Conservation (phyloP, 2,329 filamentous ascomycete genomes). For the Phialophora chinensis region DNA sequence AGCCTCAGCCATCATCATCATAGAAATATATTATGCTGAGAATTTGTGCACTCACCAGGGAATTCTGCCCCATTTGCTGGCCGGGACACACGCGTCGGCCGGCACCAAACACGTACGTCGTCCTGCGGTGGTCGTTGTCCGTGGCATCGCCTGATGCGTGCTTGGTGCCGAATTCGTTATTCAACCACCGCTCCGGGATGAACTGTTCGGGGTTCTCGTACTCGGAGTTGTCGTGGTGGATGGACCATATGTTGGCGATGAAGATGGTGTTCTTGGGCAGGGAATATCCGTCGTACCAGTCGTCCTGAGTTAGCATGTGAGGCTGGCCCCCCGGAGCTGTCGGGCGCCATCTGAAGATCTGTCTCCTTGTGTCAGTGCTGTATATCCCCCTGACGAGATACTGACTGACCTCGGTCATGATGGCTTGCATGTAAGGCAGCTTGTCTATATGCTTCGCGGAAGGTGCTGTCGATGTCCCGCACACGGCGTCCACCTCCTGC, state of each 20-base stretch:
- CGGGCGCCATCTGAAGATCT: constrained; percentile 45
- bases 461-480: constrained; percentile 57
- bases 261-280: constrained; percentile 35
- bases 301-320: constrained; percentile 35
- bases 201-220: constrained; percentile 27
- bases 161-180: constrained; percentile 28
- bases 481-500: constrained; percentile 56
- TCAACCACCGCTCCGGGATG: constrained; percentile 27
- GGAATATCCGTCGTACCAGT: constrained; percentile 34
- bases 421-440: constrained; percentile 58
- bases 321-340: constrained; percentile 41
- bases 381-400: background rate
- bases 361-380: constrained; percentile 2
- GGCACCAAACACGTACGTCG: constrained; percentile 41
- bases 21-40: no score
- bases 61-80: constrained; percentile 28
- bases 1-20: no score
- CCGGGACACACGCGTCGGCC: constrained; percentile 30
- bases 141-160: background rate
- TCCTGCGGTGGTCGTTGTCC: constrained; percentile 24
- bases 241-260: constrained; percentile 34
- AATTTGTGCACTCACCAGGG: constrained; percentile 3
- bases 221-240: constrained; percentile 33
- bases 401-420: constrained; percentile 20
- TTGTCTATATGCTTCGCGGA: constrained; percentile 55